A percentile compares a stretch with the other conserved stretches of the same genome.
Conservation (phyloP, 139 green algal species). For the Raphidocelis subcapitata region DNA sequence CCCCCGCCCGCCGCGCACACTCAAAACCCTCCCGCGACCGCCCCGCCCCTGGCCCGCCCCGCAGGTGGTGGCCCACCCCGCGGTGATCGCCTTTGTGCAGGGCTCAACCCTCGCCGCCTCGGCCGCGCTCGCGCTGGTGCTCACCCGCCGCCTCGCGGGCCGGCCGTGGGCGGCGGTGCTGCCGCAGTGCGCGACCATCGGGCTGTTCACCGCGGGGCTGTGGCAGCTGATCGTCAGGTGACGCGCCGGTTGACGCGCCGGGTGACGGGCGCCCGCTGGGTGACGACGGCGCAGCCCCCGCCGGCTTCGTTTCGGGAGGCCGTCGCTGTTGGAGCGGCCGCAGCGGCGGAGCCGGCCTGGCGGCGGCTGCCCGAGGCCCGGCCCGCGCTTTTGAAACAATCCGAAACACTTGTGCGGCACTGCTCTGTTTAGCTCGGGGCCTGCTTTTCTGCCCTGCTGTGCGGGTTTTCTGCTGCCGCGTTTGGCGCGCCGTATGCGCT, state of each 20-base stretch:
- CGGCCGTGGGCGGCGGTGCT: slow-evolving; percentile 48
- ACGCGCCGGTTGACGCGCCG: background rate
- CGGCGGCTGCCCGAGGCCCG: too few species aligned
- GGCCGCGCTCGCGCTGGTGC: slow-evolving; percentile 36
- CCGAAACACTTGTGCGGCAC: too few species aligned
- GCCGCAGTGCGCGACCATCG: slow-evolving; percentile 46
- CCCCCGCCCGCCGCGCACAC: background rate
- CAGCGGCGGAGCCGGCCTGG: too few species aligned
- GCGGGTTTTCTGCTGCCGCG: too few species aligned
- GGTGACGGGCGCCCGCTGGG: too few species aligned
- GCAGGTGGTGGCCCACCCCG: slow-evolving; percentile 12
- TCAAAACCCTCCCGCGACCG: background rate
- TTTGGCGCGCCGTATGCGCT: too few species aligned
- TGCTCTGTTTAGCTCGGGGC: too few species aligned
- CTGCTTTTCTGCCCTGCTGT: too few species aligned
- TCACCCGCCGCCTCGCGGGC: slow-evolving; percentile 52
- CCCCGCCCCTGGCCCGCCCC: background rate
- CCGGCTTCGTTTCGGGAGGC: too few species aligned
- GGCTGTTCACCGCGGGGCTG: slow-evolving; percentile 59
- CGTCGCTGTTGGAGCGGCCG: too few species aligned
- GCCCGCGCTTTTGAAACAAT: too few species aligned
- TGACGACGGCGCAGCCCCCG: too few species aligned
- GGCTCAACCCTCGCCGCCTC: slow-evolving; percentile 50
- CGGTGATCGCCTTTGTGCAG: slow-evolving; percentile 48
- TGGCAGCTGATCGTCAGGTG: slow-evolving; percentile 57